Evolutionary conservation across 495 filamentous ascomycete genomes (phyloP).

Genomic region (Ramalina peruviana): DNA sequence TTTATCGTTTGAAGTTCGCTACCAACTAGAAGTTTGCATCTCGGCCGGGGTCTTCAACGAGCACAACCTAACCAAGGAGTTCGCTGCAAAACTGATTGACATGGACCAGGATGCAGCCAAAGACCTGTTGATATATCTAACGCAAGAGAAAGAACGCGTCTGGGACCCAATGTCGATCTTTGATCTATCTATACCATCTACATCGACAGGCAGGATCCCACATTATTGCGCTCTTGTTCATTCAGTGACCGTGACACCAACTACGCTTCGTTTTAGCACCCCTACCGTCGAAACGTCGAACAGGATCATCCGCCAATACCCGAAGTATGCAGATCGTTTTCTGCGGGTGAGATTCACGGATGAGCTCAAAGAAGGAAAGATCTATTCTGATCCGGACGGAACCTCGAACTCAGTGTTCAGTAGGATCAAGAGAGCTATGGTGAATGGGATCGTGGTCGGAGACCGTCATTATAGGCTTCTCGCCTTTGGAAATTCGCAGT

Average conservation of each 20-base stretch:
- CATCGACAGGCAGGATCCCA: conserved; percentile 38
- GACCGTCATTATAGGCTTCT: conserved; percentile 77
- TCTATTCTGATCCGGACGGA: conserved; percentile 39
- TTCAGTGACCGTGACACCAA: conserved; percentile 69
- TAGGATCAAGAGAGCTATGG: conserved; percentile 55
- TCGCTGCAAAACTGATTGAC: conserved; percentile 43
- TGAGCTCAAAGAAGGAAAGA: conserved; percentile 42
- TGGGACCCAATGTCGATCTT: conserved; percentile 70
- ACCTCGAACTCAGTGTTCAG: conserved; percentile 59
- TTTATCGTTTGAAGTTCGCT: conserved; percentile 62
- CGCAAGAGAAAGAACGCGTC: conserved; percentile 42
- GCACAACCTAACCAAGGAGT: conserved; percentile 50
- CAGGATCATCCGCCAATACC: conserved; percentile 62
- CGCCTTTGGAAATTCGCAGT: conserved; percentile 90
- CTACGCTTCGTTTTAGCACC: conserved; percentile 60
- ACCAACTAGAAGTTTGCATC: conserved; percentile 86
- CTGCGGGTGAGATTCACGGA: conserved; percentile 87
- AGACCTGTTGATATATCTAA: conserved; percentile 48
- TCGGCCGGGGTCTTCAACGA: conserved; percentile 71
- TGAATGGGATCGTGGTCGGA: conserved; percentile 69
- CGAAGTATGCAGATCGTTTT: conserved; percentile 59
- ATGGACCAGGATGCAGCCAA: conserved; percentile 33
- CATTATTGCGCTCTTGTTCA: conserved; percentile 60
- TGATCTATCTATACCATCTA: conserved; percentile 21
- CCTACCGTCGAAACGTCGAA: conserved; percentile 80